These are phyloP conservation scores for Alternaria infectoria DNA, from an alignment of 2,329 filamentous ascomycete genomes.

Conservation along the genomic window DNA sequence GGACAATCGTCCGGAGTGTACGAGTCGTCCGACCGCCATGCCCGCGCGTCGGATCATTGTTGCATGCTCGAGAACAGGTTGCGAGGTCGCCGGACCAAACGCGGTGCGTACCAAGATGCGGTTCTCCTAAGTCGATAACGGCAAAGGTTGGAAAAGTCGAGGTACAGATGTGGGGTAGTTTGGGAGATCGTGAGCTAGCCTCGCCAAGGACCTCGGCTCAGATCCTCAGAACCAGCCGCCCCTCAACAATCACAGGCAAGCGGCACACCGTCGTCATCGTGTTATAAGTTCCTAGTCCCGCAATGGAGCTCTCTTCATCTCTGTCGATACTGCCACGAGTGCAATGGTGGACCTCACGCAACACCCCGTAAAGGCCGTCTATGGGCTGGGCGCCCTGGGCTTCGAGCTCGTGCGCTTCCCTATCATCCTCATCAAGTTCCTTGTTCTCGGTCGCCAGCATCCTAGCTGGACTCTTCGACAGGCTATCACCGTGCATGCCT, in stretches of 20 bases:
- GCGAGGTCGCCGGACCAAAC: not conserved
- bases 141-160: not conserved
- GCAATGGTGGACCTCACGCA: conserved; percentile 26
- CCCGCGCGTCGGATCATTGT: not conserved
- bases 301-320: not conserved
- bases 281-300: not conserved
- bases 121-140: not conserved
- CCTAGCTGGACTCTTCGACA: conserved; percentile 50
- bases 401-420: conserved; percentile 48
- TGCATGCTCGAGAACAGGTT: not conserved
- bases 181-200: not conserved
- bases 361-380: conserved; percentile 52
- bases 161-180: not conserved
- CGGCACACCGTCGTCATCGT: not conserved
- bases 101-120: not conserved
- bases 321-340: not conserved
- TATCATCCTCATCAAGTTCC: conserved; percentile 50
- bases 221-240: not conserved
- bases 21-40: not conserved
- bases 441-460: conserved; percentile 47
- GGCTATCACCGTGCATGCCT: conserved; percentile 43
- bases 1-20: not conserved
- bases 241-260: not conserved
- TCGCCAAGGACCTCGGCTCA: conserved; percentile 4
- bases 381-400: conserved; percentile 43